phyloP scores from a whole-genome alignment of 192 early-diverging fungal species.

The Backusella sp. region DNA sequence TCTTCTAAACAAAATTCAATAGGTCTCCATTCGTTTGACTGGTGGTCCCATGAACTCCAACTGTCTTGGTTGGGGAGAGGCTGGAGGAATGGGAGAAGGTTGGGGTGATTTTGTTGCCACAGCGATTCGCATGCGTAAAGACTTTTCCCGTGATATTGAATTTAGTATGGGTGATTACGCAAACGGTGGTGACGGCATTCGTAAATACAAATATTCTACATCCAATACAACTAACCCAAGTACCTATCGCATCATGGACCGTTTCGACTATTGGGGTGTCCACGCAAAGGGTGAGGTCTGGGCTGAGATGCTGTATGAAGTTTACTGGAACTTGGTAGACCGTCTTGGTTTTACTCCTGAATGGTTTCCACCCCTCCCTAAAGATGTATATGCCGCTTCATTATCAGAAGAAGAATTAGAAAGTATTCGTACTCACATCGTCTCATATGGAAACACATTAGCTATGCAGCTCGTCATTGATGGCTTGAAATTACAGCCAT shows the following conservation, averaged over 20 bases:
- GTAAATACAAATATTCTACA: slow-evolving; percentile 84
- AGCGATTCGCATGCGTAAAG: slow-evolving; percentile 62
- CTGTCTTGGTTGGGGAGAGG: slow-evolving; percentile 86
- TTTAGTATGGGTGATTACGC: slow-evolving; percentile 84
- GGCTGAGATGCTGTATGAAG: slow-evolving; percentile 91
- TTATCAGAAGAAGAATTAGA: slow-evolving; percentile 23
- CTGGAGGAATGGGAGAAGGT: slow-evolving; percentile 93
- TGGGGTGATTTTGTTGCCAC: slow-evolving; percentile 95
- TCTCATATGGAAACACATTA: slow-evolving; percentile 67
- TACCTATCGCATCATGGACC: slow-evolving; percentile 74
- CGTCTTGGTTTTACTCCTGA: slow-evolving; percentile 53
- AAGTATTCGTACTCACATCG: slow-evolving; percentile 31
- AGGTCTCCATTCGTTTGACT: slow-evolving; percentile 80
- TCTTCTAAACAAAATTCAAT: background rate
- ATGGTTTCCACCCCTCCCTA: slow-evolving; percentile 51
- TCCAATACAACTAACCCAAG: slow-evolving; percentile 71
- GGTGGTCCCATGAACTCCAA: slow-evolving; percentile 89
- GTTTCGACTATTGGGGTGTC: slow-evolving; percentile 87
- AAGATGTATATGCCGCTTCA: background rate
- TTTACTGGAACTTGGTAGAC: slow-evolving; percentile 71
- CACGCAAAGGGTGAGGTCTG: slow-evolving; percentile 92
- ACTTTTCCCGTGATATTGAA: slow-evolving; percentile 53
- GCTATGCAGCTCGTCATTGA: slow-evolving; percentile 70
- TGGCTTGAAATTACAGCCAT: slow-evolving; percentile 77
- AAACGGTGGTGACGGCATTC: slow-evolving; percentile 86